Evolutionary conservation across 257 asterid species (phyloP).

Genomic region (Prunella vulgaris): DNA sequence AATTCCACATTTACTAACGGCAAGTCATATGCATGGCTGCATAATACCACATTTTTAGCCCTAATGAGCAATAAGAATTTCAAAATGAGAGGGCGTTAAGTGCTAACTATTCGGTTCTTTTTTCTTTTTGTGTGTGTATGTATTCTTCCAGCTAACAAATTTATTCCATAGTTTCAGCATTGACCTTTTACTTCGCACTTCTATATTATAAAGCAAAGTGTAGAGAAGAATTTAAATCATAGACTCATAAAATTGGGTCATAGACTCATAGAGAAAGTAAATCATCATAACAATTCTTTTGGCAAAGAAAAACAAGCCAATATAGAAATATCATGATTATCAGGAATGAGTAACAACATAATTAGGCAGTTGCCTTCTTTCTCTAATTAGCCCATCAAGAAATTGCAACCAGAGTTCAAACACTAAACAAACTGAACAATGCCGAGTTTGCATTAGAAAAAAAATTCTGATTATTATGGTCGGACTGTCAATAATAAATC

Average conservation of each 20-base stretch:
- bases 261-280: neutral
- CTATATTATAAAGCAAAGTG: neutral
- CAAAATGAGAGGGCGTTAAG: too few species aligned
- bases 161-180: neutral
- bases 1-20: neutral
- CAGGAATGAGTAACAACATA: conserved; percentile 11
- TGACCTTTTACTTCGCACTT: neutral
- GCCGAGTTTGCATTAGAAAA: conserved; percentile 16
- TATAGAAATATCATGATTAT: conserved; percentile 14
- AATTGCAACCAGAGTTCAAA: conserved; percentile 24
- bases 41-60: neutral
- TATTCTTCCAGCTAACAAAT: neutral
- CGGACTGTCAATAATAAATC: conserved; percentile 29
- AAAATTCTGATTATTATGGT: conserved; percentile 24
- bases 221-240: neutral
- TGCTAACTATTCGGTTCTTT: neutral
- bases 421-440: conserved; percentile 25
- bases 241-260: neutral
- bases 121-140: too few species aligned
- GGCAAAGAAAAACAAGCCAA: conserved; percentile 12
- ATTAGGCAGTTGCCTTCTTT: conserved; percentile 17
- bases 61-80: neutral
- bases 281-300: conserved; percentile 10
- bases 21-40: neutral
- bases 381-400: conserved; percentile 23